Evolutionary conservation across 2,329 filamentous ascomycete species (phyloP).

Genomic region (Botryosphaeria dothidea): DNA sequence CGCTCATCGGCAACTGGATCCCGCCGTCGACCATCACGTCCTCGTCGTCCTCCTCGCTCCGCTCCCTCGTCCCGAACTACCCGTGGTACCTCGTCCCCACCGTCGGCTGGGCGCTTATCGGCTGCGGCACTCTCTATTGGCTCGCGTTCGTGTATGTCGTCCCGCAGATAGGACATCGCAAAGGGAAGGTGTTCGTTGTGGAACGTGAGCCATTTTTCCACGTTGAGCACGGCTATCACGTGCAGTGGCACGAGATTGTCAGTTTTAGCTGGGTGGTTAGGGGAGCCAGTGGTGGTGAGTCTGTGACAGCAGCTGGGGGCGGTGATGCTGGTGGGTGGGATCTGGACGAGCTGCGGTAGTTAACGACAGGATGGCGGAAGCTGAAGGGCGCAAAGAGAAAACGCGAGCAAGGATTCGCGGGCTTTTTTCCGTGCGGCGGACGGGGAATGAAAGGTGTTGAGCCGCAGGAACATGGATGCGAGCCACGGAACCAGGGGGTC

Average conservation of each 20-base stretch:
- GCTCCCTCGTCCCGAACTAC: neutral
- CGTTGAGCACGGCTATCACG: slow-evolving; percentile 21
- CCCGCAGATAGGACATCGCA: slow-evolving; percentile 20
- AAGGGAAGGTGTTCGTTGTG: slow-evolving; percentile 22
- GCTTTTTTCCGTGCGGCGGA: too few relatives aligned
- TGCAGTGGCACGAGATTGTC: slow-evolving; percentile 25
- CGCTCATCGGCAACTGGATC: slow-evolving; percentile 23
- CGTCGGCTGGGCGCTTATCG: slow-evolving; percentile 17
- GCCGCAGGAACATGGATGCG: too few relatives aligned
- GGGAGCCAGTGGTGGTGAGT: slow-evolving; percentile 1
- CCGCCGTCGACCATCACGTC: slow-evolving; percentile 16
- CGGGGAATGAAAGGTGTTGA: too few relatives aligned
- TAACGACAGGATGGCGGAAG: too few relatives aligned
- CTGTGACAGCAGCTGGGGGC: too few relatives aligned
- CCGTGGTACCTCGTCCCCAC: slow-evolving; percentile 21
- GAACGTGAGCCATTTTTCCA: slow-evolving; percentile 23
- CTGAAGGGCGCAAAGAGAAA: too few relatives aligned
- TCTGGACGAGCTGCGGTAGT: neutral
- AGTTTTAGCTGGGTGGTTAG: slow-evolving; percentile 21
- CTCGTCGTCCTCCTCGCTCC: neutral
- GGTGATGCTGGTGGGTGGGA: neutral
- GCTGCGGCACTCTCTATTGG: slow-evolving; percentile 21
- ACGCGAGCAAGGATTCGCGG: too few relatives aligned
- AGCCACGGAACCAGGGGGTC: too few relatives aligned
- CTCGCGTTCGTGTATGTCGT: slow-evolving; percentile 17